Conservation (phyloP, 192 early-diverging fungal genomes). For the Coemansia sp. region DNA sequence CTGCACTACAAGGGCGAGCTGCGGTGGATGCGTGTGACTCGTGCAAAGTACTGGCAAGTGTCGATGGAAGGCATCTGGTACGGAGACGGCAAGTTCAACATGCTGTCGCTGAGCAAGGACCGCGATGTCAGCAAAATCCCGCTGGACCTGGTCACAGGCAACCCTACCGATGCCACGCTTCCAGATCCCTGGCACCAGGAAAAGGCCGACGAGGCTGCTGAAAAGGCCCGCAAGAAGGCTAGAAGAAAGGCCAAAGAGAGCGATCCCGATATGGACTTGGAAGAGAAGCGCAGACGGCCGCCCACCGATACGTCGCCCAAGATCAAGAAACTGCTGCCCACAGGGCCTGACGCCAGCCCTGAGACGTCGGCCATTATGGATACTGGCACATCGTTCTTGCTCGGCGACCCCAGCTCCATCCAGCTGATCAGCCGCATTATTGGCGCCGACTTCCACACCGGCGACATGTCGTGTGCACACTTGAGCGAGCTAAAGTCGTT, state of each 20-base stretch:
- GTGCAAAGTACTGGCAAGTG: conserved; percentile 64
- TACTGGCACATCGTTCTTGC: conserved; percentile 51
- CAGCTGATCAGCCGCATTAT: conserved; percentile 55
- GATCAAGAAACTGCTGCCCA: conserved; percentile 46
- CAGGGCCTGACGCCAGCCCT: conserved; percentile 13
- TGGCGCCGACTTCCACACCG: conserved; percentile 51
- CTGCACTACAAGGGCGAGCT: conserved; percentile 59
- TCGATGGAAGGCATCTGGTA: conserved; percentile 52
- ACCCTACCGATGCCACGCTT: conserved; percentile 16
- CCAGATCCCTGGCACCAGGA: conserved; percentile 11
- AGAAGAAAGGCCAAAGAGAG: conserved; percentile 33
- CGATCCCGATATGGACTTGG: conserved; percentile 30
- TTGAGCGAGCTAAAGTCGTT: conserved; percentile 45
- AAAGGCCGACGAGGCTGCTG: conserved; percentile 18
- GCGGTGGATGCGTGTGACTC: conserved; percentile 55
- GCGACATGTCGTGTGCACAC: conserved; percentile 49
- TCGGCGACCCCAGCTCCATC: conserved; percentile 48
- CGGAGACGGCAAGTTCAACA: conserved; percentile 49
- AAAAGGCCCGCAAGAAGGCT: conserved; percentile 19
- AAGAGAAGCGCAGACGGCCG: conserved; percentile 23
- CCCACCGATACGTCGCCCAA: conserved; percentile 39
- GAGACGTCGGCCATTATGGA: conserved; percentile 54
- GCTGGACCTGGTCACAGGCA: conserved; percentile 31
- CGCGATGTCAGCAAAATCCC: conserved; percentile 34
- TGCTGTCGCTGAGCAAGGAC: conserved; percentile 48